phyloP scores from a whole-genome alignment of 768 basidiomycete genomes.

The Pleurotus citrinopileatus region DNA sequence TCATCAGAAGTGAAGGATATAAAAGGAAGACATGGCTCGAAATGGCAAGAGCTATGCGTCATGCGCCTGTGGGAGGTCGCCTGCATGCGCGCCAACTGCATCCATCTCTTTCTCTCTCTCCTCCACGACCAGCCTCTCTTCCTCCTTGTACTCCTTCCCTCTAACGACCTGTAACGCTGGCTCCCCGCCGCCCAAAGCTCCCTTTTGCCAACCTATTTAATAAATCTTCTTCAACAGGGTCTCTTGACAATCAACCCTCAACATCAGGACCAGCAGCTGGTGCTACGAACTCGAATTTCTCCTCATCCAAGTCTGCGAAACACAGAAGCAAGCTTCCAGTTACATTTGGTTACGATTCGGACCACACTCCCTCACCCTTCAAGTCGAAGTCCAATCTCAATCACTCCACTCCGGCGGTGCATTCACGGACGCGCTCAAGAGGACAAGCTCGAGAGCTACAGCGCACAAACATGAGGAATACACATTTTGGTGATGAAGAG shows the following conservation, averaged over 20 bases:
- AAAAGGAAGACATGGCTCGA: too few species aligned
- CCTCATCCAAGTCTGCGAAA: background rate
- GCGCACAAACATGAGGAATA: background rate
- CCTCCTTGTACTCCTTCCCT: background rate
- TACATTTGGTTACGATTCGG: background rate
- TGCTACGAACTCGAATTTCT: background rate
- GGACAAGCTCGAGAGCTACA: background rate
- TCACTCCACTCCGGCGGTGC: slow-evolving; percentile 3
- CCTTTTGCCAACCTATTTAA: slow-evolving; percentile 2
- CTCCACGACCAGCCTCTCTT: background rate
- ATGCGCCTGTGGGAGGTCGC: background rate
- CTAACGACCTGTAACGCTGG: background rate
- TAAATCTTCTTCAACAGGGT: slow-evolving; percentile 4
- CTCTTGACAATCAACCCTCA: background rate
- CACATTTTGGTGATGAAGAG: slow-evolving; percentile 10
- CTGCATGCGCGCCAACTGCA: background rate
- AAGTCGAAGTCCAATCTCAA: background rate
- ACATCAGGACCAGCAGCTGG: background rate
- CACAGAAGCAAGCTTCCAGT: background rate
- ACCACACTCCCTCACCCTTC: background rate
- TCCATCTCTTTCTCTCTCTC: background rate
- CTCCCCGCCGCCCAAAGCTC: slow-evolving; percentile 6
- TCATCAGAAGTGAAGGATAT: too few species aligned
- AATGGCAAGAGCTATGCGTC: too few species aligned
- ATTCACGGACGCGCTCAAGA: background rate